Conservation (phyloP, 495 filamentous ascomycete species). For the Xylaria longipes region DNA sequence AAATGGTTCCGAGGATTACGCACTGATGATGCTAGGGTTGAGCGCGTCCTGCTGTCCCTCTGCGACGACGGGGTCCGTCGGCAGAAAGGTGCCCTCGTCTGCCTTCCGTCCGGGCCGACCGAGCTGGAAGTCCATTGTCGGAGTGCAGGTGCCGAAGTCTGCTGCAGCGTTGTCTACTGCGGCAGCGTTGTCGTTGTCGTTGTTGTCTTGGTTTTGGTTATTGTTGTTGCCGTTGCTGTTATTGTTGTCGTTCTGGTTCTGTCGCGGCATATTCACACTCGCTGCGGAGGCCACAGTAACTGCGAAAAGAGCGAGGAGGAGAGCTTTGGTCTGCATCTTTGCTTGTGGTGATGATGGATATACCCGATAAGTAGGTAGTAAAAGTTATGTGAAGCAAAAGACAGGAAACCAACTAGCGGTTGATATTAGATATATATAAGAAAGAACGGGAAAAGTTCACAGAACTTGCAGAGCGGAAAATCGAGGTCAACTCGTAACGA, state of each 20-base stretch:
- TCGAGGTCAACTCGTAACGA: slow-evolving; percentile 13
- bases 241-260: slow-evolving; percentile 1
- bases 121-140: slow-evolving; percentile 59
- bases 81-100: slow-evolving; percentile 59
- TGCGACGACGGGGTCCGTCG: slow-evolving; percentile 52
- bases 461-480: background rate
- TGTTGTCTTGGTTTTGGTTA: too few species aligned
- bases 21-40: slow-evolving; percentile 66
- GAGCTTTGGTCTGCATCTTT: slow-evolving; percentile 41
- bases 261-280: background rate
- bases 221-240: background rate
- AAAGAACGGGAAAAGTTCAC: background rate
- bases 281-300: slow-evolving; percentile 27
- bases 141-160: slow-evolving; percentile 59
- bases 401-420: background rate
- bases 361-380: background rate
- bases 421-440: background rate
- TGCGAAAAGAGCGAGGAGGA: slow-evolving; percentile 40
- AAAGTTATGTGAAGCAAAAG: background rate
- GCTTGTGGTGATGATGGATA: background rate
- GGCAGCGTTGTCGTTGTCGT: background rate
- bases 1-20: too few species aligned
- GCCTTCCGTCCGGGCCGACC: slow-evolving; percentile 51
- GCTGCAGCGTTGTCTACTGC: background rate
- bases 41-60: slow-evolving; percentile 57